Evolutionary conservation across 208 protist species (phyloP).

Genomic region (Wallacemonas sp.): DNA sequence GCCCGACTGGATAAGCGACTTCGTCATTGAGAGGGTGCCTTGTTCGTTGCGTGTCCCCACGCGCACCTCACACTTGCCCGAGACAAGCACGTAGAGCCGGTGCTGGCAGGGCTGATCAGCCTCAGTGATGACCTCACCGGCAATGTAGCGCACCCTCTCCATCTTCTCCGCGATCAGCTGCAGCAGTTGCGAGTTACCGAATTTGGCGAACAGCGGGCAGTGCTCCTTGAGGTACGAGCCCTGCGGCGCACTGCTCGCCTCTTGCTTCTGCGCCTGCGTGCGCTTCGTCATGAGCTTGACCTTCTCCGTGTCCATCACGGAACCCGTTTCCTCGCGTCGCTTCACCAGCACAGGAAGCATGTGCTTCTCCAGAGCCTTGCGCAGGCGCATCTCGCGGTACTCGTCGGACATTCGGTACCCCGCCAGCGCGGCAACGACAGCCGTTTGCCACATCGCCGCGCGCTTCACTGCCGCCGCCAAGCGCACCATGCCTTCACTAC

Average conservation of each 20-base stretch:
- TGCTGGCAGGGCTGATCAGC: conserved; percentile 50
- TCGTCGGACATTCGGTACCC: conserved; percentile 32
- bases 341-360: conserved; percentile 65
- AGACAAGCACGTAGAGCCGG: conserved; percentile 74
- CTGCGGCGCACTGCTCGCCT: conserved; percentile 20
- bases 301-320: conserved; percentile 25
- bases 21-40: not conserved
- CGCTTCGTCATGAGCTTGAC: conserved; percentile 2
- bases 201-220: conserved; percentile 47
- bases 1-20: conserved; percentile 37
- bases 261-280: not conserved
- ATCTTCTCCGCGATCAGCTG: conserved; percentile 66
- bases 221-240: conserved; percentile 59
- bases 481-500: conserved; percentile 38
- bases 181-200: conserved; percentile 55
- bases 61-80: conserved; percentile 68
- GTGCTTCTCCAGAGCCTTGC: conserved; percentile 47
- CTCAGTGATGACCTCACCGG: conserved; percentile 61
- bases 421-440: conserved; percentile 38
- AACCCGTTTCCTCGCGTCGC: conserved; percentile 42
- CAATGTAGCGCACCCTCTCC: conserved; percentile 41
- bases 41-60: conserved; percentile 17
- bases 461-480: conserved; percentile 67
- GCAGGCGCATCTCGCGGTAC: conserved; percentile 56
- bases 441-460: conserved; percentile 73